Evolutionary conservation across 768 basidiomycete genomes (phyloP).

Genomic region (Tulasnella sp.): DNA sequence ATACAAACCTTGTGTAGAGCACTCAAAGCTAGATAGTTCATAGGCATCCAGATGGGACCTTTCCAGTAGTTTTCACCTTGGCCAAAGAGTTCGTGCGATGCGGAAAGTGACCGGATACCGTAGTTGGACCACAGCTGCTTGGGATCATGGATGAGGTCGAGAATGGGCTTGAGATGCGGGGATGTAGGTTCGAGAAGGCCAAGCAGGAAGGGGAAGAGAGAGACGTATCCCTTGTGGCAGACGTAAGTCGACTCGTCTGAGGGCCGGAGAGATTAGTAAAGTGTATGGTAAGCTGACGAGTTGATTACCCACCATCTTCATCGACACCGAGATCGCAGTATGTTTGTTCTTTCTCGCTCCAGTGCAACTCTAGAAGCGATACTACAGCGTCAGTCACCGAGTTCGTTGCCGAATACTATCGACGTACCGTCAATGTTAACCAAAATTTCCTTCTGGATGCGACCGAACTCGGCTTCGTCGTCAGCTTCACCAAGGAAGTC

Average conservation of each 20-base stretch:
- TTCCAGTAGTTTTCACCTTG: conserved; percentile 96
- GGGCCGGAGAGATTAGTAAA: background rate
- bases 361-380: conserved; percentile 69
- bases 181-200: conserved; percentile 73
- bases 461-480: conserved; percentile 69
- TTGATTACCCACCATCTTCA: conserved; percentile 60
- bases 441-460: conserved; percentile 75
- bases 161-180: conserved; percentile 71
- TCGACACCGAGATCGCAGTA: conserved; percentile 88
- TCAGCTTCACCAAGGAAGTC: conserved; percentile 82
- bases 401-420: conserved; percentile 25
- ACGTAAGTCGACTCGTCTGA: conserved; percentile 88
- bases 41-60: conserved; percentile 94
- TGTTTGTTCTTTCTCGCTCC: conserved; percentile 85
- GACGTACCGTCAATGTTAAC: conserved; percentile 75
- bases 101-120: conserved; percentile 83
- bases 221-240: conserved; percentile 90
- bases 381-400: background rate
- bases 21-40: conserved; percentile 87
- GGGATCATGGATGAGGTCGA: conserved; percentile 76
- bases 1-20: conserved; percentile 67
- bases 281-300: background rate
- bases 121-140: conserved; percentile 87
- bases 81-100: conserved; percentile 86
- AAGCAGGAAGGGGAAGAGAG: conserved; percentile 88